A percentile compares a stretch with the other conserved stretches of the same genome.
These are phyloP conservation scores for Arachnopeziza araneosa DNA, from an alignment of 2,329 filamentous ascomycete species.

Conservation along the genomic window DNA sequence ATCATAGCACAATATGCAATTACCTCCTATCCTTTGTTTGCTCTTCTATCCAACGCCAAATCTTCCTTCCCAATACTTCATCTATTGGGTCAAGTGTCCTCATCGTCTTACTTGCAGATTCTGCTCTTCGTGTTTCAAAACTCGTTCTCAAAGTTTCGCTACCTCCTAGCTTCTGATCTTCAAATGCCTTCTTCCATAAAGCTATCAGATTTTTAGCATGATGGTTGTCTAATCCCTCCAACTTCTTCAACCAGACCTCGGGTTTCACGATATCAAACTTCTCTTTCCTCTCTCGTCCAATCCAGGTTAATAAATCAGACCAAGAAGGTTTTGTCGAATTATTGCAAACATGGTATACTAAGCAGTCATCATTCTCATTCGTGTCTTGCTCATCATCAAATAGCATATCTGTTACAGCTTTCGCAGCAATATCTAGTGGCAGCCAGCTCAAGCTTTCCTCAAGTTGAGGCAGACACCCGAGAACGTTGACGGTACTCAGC, in stretches of 20 bases:
- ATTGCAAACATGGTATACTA: conserved; percentile 29
- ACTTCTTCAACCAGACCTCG: conserved; percentile 34
- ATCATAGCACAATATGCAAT: too few relatives aligned
- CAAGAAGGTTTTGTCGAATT: conserved; percentile 38
- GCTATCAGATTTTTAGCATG: conserved; percentile 39
- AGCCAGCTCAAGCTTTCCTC: conserved; percentile 39
- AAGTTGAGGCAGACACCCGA: conserved; percentile 37
- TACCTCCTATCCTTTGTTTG: neutral
- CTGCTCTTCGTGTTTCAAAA: neutral
- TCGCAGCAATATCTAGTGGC: conserved; percentile 40
- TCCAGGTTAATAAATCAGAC: conserved; percentile 41
- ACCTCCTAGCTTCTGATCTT: neutral
- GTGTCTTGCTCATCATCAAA: conserved; percentile 19
- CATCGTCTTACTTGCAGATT: neutral
- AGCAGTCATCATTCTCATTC: neutral
- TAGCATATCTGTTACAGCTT: conserved; percentile 36
- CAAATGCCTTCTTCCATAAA: conserved; percentile 41
- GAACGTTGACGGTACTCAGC: conserved; percentile 36
- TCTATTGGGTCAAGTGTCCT: neutral
- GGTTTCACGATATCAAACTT: conserved; percentile 39
- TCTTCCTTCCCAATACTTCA: neutral
- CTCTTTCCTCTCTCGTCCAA: conserved; percentile 18
- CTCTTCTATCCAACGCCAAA: neutral
- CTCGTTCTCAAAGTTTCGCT: neutral
- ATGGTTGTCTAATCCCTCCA: conserved; percentile 32